phyloP scores from a whole-genome alignment of 139 green algal genomes.

The Asterochloris sp. region DNA sequence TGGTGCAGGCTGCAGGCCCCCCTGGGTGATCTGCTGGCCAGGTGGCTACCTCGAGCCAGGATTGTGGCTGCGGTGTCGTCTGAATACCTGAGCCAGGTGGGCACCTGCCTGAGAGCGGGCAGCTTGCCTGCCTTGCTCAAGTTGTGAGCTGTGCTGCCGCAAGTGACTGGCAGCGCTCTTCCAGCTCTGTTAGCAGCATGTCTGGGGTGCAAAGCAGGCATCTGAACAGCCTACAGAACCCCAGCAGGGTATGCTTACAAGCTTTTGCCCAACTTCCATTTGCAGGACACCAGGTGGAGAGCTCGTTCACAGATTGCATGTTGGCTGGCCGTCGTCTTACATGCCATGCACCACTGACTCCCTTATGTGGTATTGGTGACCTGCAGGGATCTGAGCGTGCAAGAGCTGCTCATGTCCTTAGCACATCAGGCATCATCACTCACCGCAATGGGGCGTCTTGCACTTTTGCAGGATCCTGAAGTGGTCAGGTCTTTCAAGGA shows the following conservation, averaged over 20 bases:
- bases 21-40: constrained; percentile 50
- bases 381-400: background rate
- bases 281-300: too few relatives aligned
- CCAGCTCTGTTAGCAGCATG: too few relatives aligned
- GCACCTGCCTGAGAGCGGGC: background rate
- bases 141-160: too few relatives aligned
- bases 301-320: background rate
- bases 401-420: background rate
- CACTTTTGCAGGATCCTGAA: background rate
- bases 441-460: background rate
- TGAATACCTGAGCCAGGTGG: constrained; percentile 48
- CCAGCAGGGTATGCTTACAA: too few relatives aligned
- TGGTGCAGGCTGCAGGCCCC: constrained; percentile 53
- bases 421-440: background rate
- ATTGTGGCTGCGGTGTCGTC: constrained; percentile 63
- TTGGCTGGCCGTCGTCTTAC: background rate
- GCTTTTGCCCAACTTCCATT: too few relatives aligned
- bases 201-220: too few relatives aligned
- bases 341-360: background rate
- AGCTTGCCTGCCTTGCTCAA: background rate
- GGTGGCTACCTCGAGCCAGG: constrained; percentile 42
- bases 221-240: too few relatives aligned
- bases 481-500: constrained; percentile 27
- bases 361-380: background rate
- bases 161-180: too few relatives aligned